Evolutionary conservation across 768 basidiomycete genomes (phyloP).

Genomic region (Tephrocybe sp.): DNA sequence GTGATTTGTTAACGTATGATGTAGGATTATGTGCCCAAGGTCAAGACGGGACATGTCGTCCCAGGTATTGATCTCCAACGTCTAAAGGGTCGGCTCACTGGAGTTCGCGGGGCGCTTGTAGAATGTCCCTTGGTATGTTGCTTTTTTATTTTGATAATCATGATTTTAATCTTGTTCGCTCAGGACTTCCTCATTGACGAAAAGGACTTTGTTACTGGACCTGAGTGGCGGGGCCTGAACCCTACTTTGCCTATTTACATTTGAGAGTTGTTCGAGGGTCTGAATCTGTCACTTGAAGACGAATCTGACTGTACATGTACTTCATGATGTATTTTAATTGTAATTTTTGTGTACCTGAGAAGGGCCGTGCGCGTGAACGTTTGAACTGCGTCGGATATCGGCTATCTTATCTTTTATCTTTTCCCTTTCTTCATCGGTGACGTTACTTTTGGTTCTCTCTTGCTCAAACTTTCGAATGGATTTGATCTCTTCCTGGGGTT

Average conservation of each 20-base stretch:
- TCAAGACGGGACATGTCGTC: slow-evolving; percentile 79
- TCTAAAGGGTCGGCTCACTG: slow-evolving; percentile 72
- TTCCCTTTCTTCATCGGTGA: too few relatives aligned
- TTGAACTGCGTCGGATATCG: too few relatives aligned
- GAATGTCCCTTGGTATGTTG: slow-evolving; percentile 70
- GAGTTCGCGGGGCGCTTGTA: slow-evolving; percentile 72
- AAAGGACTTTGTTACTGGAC: slow-evolving; percentile 64
- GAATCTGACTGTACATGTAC: background rate
- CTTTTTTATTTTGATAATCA: slow-evolving; percentile 1
- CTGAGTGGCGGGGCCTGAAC: slow-evolving; percentile 74
- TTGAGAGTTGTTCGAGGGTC: slow-evolving; percentile 23
- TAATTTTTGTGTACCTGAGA: background rate
- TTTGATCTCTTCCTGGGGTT: too few relatives aligned
- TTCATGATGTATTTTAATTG: background rate
- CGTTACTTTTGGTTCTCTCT: too few relatives aligned
- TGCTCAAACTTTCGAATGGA: too few relatives aligned
- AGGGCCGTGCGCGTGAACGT: too few relatives aligned
- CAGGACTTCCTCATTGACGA: slow-evolving; percentile 88
- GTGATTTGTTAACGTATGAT: too few relatives aligned
- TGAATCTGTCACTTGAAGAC: background rate
- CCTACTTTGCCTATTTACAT: slow-evolving; percentile 82
- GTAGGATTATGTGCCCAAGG: slow-evolving; percentile 76
- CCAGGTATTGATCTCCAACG: slow-evolving; percentile 64
- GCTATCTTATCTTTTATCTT: too few relatives aligned
- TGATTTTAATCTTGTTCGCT: background rate